Conservation (phyloP, 345 rosid genomes). For the Hibiscus trionum region DNA sequence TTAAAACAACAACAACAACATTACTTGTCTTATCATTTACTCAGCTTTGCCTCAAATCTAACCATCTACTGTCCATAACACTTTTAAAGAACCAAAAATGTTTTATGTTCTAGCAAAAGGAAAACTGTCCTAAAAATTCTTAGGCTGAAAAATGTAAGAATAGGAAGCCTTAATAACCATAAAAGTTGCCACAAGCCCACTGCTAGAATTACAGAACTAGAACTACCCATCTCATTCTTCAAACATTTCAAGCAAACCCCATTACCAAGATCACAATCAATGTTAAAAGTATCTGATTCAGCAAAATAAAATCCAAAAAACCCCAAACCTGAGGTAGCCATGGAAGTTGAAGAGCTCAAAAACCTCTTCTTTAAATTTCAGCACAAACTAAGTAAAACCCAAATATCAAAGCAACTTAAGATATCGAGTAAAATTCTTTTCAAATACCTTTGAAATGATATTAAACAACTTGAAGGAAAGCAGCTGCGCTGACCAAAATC, state of each 20-base stretch:
- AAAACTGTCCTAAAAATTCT: background rate
- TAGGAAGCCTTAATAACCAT: background rate
- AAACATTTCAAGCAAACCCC: slow-evolving; percentile 6
- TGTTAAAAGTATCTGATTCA: slow-evolving; percentile 24
- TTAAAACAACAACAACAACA: slow-evolving; percentile 5
- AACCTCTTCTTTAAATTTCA: background rate
- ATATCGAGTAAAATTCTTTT: background rate
- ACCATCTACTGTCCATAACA: slow-evolving; percentile 21
- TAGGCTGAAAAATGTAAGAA: background rate
- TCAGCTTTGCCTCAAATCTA: slow-evolving; percentile 50
- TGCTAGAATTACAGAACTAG: background rate
- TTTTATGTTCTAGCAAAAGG: background rate
- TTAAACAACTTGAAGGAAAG: background rate
- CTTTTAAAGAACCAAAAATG: background rate
- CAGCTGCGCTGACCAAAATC: slow-evolving; percentile 21
- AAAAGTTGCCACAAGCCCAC: too few relatives aligned
- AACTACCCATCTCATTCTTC: background rate
- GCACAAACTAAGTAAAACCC: background rate
- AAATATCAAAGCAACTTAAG: slow-evolving; percentile 3
- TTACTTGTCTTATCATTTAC: slow-evolving; percentile 35
- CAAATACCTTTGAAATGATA: too few relatives aligned
- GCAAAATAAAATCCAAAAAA: background rate
- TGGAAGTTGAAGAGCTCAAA: background rate
- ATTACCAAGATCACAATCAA: slow-evolving; percentile 11
- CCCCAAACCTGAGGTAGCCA: background rate